A percentile compares a stretch with the other conserved stretches of the same genome.
Evolutionary conservation across 1,284 basidiomycete genomes (phyloP).

Genomic region (Caloboletus firmus): DNA sequence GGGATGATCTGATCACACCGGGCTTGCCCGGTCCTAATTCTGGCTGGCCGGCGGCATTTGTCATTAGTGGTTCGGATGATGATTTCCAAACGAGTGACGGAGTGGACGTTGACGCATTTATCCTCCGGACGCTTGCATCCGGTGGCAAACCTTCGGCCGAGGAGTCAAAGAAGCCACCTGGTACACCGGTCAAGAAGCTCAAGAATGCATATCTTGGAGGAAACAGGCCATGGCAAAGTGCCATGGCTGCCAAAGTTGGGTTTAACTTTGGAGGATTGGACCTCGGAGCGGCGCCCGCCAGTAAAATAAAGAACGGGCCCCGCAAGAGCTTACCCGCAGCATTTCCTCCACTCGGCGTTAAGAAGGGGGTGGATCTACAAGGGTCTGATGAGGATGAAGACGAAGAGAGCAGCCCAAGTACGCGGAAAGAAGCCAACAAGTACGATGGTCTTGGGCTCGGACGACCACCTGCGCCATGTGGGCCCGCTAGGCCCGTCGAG

Average conservation of each 20-base stretch:
- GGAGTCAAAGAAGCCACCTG: constrained; percentile 63
- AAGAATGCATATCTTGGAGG: constrained; percentile 58
- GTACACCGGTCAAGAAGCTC: constrained; percentile 74
- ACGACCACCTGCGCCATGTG: constrained; percentile 44
- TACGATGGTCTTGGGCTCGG: constrained; percentile 71
- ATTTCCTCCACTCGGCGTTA: constrained; percentile 46
- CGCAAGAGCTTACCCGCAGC: constrained; percentile 74
- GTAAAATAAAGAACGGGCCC: constrained; percentile 51
- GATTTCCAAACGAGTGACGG: constrained; percentile 36
- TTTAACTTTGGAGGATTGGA: constrained; percentile 52
- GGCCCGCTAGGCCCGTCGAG: constrained; percentile 37
- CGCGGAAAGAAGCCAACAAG: constrained; percentile 45
- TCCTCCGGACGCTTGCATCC: constrained; percentile 64
- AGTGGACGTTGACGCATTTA: constrained; percentile 65
- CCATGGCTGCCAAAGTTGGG: constrained; percentile 67
- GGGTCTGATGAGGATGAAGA: constrained; percentile 39
- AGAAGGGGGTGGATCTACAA: constrained; percentile 24
- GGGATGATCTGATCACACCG: constrained; percentile 67
- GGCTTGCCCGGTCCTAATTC: constrained; percentile 52
- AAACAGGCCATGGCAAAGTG: constrained; percentile 75
- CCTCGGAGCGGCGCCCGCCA: constrained; percentile 25
- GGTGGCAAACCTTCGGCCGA: constrained; percentile 49
- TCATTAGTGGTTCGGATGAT: constrained; percentile 43
- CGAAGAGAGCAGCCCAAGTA: constrained; percentile 50
- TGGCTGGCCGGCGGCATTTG: constrained; percentile 60